Conservation (phyloP, 805 yeast genomes). For the Ogataea allantospora region DNA sequence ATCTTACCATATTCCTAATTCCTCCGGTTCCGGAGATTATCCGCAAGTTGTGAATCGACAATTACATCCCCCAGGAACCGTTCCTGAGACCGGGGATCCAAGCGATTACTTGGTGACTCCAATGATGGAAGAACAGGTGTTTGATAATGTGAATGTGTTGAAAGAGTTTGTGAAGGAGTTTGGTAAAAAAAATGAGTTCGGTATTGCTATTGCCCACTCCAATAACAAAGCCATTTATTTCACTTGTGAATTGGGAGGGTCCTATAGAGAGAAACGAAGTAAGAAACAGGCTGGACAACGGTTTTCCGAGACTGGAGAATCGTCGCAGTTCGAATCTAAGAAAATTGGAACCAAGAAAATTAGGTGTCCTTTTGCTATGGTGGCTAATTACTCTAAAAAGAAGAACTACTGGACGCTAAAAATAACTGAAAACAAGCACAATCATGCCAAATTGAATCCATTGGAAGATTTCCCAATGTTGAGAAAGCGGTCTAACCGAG, state of each 20-base stretch:
- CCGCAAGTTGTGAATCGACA: constrained; percentile 16
- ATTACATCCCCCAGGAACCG: constrained; percentile 5
- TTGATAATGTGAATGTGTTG: constrained; percentile 47
- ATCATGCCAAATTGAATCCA: constrained; percentile 58
- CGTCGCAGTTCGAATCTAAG: constrained; percentile 21
- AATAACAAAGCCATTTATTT: constrained; percentile 58
- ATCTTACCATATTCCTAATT: constrained; percentile 4
- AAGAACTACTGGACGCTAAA: constrained; percentile 51
- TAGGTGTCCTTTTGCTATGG: constrained; percentile 59
- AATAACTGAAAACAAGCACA: constrained; percentile 55
- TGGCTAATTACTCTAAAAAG: constrained; percentile 51
- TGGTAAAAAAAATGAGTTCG: constrained; percentile 57
- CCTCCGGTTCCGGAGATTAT: constrained; percentile 11
- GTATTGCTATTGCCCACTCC: constrained; percentile 58
- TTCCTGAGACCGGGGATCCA: constrained; percentile 21
- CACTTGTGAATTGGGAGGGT: constrained; percentile 58
- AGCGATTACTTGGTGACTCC: constrained; percentile 50
- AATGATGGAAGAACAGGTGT: constrained; percentile 52
- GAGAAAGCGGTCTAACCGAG: constrained; percentile 51
- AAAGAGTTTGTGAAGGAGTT: constrained; percentile 55
- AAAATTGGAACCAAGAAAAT: constrained; percentile 46
- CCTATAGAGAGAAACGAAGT: constrained; percentile 49
- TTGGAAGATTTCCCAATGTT: constrained; percentile 55
- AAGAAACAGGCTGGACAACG: constrained; percentile 23
- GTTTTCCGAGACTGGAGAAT: constrained; percentile 23